Evolutionary conservation across 164 flowering plant species (phyloP).

Genomic region (Tetracentron sinense): DNA sequence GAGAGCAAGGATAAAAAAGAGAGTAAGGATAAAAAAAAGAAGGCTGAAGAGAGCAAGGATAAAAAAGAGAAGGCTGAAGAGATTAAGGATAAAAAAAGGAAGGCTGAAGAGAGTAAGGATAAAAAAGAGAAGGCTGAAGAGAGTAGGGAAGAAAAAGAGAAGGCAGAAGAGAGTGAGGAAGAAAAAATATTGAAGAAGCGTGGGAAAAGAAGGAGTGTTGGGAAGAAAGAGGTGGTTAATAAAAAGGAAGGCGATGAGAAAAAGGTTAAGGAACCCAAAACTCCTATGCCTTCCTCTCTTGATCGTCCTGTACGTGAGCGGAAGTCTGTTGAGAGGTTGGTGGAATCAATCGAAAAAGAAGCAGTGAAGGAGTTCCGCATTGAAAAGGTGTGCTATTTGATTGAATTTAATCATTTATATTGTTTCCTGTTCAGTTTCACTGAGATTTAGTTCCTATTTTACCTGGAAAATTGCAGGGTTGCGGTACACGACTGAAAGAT

Average conservation of each 20-base stretch:
- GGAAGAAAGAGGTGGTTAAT: slow-evolving; percentile 22
- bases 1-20: background rate
- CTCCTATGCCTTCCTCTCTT: slow-evolving; percentile 36
- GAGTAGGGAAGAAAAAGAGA: background rate
- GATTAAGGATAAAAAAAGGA: slow-evolving; percentile 12
- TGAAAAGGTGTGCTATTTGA: slow-evolving; percentile 46
- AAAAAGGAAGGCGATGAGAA: slow-evolving; percentile 27
- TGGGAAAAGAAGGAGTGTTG: slow-evolving; percentile 18
- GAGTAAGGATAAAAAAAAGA: background rate
- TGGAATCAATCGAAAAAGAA: slow-evolving; percentile 62
- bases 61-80: slow-evolving; percentile 9
- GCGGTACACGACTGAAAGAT: slow-evolving; percentile 78
- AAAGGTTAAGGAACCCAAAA: slow-evolving; percentile 34
- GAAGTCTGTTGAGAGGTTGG: slow-evolving; percentile 59
- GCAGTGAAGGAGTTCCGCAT: slow-evolving; percentile 50
- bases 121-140: slow-evolving; percentile 1
- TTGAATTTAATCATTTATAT: background rate
- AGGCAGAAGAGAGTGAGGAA: background rate
- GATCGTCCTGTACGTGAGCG: slow-evolving; percentile 67
- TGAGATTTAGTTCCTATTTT: slow-evolving; percentile 3
- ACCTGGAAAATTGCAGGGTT: slow-evolving; percentile 56
- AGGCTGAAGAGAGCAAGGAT: slow-evolving; percentile 6
- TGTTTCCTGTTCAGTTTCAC: background rate
- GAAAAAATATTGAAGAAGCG: slow-evolving; percentile 15
- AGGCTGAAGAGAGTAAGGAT: slow-evolving; percentile 7